phyloP scores from a whole-genome alignment of 192 early-diverging fungal genomes.

The Coemansia sp. region DNA sequence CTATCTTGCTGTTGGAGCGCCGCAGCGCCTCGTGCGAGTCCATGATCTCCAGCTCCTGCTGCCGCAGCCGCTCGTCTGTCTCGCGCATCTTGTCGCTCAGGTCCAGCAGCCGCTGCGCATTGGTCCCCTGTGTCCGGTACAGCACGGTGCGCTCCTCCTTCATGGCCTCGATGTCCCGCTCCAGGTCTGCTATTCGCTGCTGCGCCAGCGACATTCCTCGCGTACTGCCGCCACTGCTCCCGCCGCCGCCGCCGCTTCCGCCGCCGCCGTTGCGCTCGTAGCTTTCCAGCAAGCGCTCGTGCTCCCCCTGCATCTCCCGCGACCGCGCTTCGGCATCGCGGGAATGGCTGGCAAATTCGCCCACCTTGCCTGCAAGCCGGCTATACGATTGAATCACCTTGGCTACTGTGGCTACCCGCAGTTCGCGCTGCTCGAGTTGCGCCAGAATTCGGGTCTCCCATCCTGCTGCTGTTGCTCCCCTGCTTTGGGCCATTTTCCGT shows the following conservation, averaged over 20 bases:
- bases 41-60: slow-evolving; percentile 40
- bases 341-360: slow-evolving; percentile 44
- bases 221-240: slow-evolving; percentile 9
- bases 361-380: slow-evolving; percentile 40
- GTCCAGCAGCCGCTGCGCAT: slow-evolving; percentile 85
- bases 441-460: slow-evolving; percentile 49
- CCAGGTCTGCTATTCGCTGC: slow-evolving; percentile 70
- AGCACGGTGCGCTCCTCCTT: slow-evolving; percentile 85
- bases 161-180: slow-evolving; percentile 67
- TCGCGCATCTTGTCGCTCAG: slow-evolving; percentile 77
- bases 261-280: slow-evolving; percentile 25
- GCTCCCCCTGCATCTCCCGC: slow-evolving; percentile 46
- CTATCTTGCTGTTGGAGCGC: slow-evolving; percentile 24
- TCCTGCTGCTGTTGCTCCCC: slow-evolving; percentile 8
- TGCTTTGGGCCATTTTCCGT: slow-evolving; percentile 19
- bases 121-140: slow-evolving; percentile 86
- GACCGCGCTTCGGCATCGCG: slow-evolving; percentile 42
- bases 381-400: slow-evolving; percentile 52
- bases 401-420: slow-evolving; percentile 46
- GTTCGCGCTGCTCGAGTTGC: slow-evolving; percentile 48
- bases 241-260: slow-evolving; percentile 6
- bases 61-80: slow-evolving; percentile 63
- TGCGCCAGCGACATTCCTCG: slow-evolving; percentile 51
- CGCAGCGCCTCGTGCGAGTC: slow-evolving; percentile 46
- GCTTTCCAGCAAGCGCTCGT: slow-evolving; percentile 42